These are phyloP conservation scores for Drosera spatulata DNA, from an alignment of 179 eudicot species.

Conservation along the genomic window DNA sequence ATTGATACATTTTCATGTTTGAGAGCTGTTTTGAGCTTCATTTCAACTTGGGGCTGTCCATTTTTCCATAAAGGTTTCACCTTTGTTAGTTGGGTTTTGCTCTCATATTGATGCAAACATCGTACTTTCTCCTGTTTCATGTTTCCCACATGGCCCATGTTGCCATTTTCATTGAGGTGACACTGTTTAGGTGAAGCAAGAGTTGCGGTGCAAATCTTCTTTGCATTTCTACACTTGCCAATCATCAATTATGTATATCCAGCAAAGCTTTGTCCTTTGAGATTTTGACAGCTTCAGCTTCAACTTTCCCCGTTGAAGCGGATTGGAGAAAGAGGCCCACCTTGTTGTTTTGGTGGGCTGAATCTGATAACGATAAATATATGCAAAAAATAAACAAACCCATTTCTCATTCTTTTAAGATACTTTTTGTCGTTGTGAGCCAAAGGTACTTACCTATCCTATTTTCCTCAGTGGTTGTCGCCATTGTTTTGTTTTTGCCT, in stretches of 20 bases:
- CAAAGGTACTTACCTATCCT: constrained; percentile 7
- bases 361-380: background rate
- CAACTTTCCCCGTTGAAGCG: constrained; percentile 22
- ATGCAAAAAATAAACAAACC: constrained; percentile 23
- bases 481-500: constrained; percentile 8
- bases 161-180: too few relatives aligned
- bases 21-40: constrained; percentile 14
- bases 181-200: too few relatives aligned
- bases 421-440: constrained; percentile 6
- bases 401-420: constrained; percentile 2
- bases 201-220: too few relatives aligned
- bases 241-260: constrained; percentile 4
- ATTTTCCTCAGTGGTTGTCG: constrained; percentile 5
- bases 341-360: constrained; percentile 32
- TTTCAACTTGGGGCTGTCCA: constrained; percentile 9
- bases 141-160: background rate
- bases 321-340: constrained; percentile 26
- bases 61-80: background rate
- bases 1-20: constrained; percentile 10
- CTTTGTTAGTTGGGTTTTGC: background rate
- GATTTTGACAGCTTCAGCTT: background rate
- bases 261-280: constrained; percentile 5
- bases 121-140: background rate
- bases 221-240: too few relatives aligned
- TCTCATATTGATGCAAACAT: background rate